Conservation (phyloP, 352 stramenopile species). For the Phytophthora colocasiae region DNA sequence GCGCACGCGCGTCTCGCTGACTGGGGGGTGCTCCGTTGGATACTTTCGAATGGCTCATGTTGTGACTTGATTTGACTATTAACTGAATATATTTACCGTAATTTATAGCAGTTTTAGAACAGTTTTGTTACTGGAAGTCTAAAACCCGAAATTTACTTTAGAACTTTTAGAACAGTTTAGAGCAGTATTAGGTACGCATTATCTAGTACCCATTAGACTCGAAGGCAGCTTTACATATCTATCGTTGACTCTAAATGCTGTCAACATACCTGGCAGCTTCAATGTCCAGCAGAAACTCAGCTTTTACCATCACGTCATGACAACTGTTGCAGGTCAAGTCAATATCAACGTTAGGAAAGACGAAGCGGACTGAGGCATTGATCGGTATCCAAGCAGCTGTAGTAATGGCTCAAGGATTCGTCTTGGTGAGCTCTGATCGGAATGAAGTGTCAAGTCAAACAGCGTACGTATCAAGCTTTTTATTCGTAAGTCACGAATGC, state of each 20-base stretch:
- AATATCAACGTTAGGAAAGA: conserved; percentile 10
- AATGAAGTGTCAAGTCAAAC: conserved; percentile 1
- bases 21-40: no score
- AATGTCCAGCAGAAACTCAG: conserved; percentile 13
- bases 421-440: conserved; percentile 12
- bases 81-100: no score
- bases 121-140: no score
- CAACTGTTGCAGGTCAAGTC: conserved; percentile 26
- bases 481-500: neutral
- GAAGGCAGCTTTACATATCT: conserved; percentile 12
- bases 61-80: no score
- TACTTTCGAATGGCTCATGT: no score
- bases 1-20: no score
- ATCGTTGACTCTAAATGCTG: neutral
- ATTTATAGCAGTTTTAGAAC: no score
- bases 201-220: no score
- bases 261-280: conserved; percentile 12
- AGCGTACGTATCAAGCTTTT: conserved; percentile 10
- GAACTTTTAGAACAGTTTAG: no score
- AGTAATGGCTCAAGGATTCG: conserved; percentile 22
- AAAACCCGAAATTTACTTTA: no score
- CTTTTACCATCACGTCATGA: conserved; percentile 25
- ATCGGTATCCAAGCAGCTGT: conserved; percentile 22
- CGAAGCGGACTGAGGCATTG: conserved; percentile 10
- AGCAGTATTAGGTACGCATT: no score